Base-by-base conservation (phyloP, 768 basidiomycete genomes). In the Agrocybe pediades region DNA sequence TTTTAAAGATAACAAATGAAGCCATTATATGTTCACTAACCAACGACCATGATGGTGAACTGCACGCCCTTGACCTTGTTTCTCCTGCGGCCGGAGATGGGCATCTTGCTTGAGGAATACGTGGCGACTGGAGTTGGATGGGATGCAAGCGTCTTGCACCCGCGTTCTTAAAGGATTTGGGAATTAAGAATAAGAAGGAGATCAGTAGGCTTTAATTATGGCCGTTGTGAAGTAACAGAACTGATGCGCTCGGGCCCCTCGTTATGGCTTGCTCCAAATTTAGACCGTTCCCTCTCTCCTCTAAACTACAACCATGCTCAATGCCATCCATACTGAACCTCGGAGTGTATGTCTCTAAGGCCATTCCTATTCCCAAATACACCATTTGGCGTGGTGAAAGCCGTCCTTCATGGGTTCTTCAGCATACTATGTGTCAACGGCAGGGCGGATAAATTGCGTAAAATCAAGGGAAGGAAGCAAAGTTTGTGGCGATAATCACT, bases 1-100 rank as follows among this genome's bases (percentile, higher is more conserved):
- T 20, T n/a, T 41, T 19, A 29, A 41, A 4, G 25, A 39, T 43
- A 26, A 36, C 46, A n/a, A 24, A 15, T 17, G 29, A 29, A 23
- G 41, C 41, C 21, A 40, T 27, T 24, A 19, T 7, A 43, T 41
- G 23, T 50, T 25, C 9, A 81, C 88, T 67, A 60, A 93, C 92
- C 91, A 65, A 92, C 90, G 40, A 93, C 90, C 88, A 90, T 90
- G 53, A 93, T 72, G 57, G 92, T 94, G 73, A 95, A 86, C 71
- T 90, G 88, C 39, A 95, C 87, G 59, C 91, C 92, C 79, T 93
- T 95, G 73, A 90, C 87, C 70, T 92, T 92, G 72, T 84, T 87
- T 59, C 84, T 79, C 60, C 85, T 78, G 68, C 82, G 77, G 59
- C 71, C 69, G 60, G 72, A 71, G 46, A 77, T 70, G 46, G 79